Conservation (phyloP, 352 stramenopile genomes). For the Pythium rishiriense region DNA sequence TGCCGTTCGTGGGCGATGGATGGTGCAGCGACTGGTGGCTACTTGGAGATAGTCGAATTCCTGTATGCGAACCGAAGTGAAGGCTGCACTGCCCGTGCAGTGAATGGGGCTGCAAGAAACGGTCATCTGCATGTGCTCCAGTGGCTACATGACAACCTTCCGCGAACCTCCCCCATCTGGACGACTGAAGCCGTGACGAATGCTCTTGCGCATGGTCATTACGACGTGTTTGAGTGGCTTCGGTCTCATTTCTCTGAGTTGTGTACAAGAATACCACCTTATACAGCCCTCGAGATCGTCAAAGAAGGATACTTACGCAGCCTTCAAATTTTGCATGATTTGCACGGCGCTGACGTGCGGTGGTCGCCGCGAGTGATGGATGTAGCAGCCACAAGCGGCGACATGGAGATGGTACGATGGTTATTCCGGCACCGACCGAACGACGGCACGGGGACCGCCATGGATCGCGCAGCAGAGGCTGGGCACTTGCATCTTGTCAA, state of each 20-base stretch:
- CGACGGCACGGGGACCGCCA: slow-evolving; percentile 1
- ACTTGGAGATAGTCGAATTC: slow-evolving; percentile 6
- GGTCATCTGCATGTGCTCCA: slow-evolving; percentile 14
- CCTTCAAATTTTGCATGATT: slow-evolving; percentile 5
- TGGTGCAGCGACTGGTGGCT: slow-evolving; percentile 5
- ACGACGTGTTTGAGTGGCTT: slow-evolving; percentile 9
- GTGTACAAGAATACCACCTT: slow-evolving; percentile 1
- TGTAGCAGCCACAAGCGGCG: slow-evolving; percentile 4
- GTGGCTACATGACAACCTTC: slow-evolving; percentile 14
- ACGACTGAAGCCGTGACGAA: slow-evolving; percentile 4
- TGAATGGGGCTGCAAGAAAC: slow-evolving; percentile 13
- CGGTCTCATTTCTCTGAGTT: neutral
- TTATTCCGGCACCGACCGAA: neutral
- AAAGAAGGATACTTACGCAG: slow-evolving; percentile 10
- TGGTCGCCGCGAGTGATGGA: slow-evolving; percentile 16
- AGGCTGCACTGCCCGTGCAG: slow-evolving; percentile 7
- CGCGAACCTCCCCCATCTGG: neutral
- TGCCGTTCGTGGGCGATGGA: slow-evolving; percentile 12
- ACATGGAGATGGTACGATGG: slow-evolving; percentile 17
- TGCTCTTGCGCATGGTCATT: slow-evolving; percentile 6
- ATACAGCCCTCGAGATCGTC: slow-evolving; percentile 9
- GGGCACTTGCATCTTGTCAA: slow-evolving; percentile 7
- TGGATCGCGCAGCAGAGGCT: slow-evolving; percentile 17
- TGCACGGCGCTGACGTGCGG: slow-evolving; percentile 9
- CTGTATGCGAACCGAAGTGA: slow-evolving; percentile 6